phyloP scores from a whole-genome alignment of 805 yeast species.

The Lachancea nothofagi region DNA sequence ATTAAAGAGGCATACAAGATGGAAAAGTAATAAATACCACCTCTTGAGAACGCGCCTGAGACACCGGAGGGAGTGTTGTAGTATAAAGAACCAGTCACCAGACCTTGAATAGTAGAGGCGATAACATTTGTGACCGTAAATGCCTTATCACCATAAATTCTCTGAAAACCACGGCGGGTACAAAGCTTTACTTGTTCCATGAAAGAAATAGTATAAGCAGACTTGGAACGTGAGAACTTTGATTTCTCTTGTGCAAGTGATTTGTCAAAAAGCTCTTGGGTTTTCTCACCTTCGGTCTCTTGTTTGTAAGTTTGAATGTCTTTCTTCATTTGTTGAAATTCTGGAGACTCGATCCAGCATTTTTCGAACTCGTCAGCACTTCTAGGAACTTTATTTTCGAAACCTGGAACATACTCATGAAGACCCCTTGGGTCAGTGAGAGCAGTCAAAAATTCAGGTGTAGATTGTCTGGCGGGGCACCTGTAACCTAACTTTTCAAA shows the following conservation, averaged over 20 bases:
- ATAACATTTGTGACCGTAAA: constrained; percentile 32
- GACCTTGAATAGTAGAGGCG: constrained; percentile 45
- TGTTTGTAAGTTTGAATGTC: constrained; percentile 40
- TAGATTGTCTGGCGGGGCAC: constrained; percentile 53
- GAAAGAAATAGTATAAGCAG: constrained; percentile 28
- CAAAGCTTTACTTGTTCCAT: constrained; percentile 46
- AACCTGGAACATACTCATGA: constrained; percentile 36
- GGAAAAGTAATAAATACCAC: constrained; percentile 58
- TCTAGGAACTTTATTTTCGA: constrained; percentile 45
- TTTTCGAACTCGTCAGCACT: constrained; percentile 52
- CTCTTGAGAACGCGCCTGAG: constrained; percentile 55
- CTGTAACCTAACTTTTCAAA: constrained; percentile 52
- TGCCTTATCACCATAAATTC: constrained; percentile 54
- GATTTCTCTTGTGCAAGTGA: constrained; percentile 30
- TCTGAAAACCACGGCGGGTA: constrained; percentile 47
- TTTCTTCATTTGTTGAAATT: constrained; percentile 33
- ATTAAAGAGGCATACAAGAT: constrained; percentile 47
- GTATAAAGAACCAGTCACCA: constrained; percentile 59
- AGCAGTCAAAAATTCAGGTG: constrained; percentile 59
- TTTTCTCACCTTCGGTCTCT: constrained; percentile 28
- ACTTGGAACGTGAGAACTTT: constrained; percentile 17
- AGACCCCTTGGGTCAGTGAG: constrained; percentile 52
- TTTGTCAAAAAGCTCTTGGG: constrained; percentile 31
- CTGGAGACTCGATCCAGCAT: constrained; percentile 40
- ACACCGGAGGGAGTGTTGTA: constrained; percentile 48